A percentile compares a stretch with the other conserved stretches of the same genome.
These are phyloP conservation scores for Dioszegia hungarica DNA, from an alignment of 768 basidiomycete genomes.

Conservation along the genomic window DNA sequence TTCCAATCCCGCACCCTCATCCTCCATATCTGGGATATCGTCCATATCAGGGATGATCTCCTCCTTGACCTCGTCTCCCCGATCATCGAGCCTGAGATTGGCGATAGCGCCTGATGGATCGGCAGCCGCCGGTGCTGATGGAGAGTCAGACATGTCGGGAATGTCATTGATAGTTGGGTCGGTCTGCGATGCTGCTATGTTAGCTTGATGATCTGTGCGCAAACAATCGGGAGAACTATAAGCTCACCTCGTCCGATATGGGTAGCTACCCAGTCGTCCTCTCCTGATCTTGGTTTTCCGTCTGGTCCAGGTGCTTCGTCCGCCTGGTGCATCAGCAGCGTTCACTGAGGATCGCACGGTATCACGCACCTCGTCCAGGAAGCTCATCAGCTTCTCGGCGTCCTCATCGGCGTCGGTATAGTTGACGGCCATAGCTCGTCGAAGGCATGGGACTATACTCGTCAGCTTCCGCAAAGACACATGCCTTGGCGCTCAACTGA, in stretches of 20 bases:
- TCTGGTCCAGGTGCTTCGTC: slow-evolving; percentile 48
- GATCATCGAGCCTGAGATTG: slow-evolving; percentile 22
- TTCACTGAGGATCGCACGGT: neutral
- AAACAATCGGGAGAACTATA: neutral
- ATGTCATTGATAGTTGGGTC: slow-evolving; percentile 37
- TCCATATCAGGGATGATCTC: slow-evolving; percentile 83
- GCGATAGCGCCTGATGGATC: slow-evolving; percentile 15
- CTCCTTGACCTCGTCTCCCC: slow-evolving; percentile 14
- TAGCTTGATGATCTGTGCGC: neutral
- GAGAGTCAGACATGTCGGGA: slow-evolving; percentile 41
- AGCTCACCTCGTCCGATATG: slow-evolving; percentile 68
- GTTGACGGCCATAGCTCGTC: slow-evolving; percentile 83
- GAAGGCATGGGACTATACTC: slow-evolving; percentile 76
- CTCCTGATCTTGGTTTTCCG: slow-evolving; percentile 52
- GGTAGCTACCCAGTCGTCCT: slow-evolving; percentile 92
- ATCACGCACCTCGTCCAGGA: slow-evolving; percentile 53
- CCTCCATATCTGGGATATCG: slow-evolving; percentile 99
- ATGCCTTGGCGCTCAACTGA: slow-evolving; percentile 29
- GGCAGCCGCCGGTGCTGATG: slow-evolving; percentile 1
- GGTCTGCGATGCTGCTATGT: slow-evolving; percentile 14
- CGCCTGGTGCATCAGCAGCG: slow-evolving; percentile 27
- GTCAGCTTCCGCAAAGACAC: neutral
- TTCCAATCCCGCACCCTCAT: slow-evolving; percentile 63
- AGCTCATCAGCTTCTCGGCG: slow-evolving; percentile 81
- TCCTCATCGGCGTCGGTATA: slow-evolving; percentile 97